phyloP scores from a whole-genome alignment of 495 filamentous ascomycete genomes.

The Copromyces sp. region DNA sequence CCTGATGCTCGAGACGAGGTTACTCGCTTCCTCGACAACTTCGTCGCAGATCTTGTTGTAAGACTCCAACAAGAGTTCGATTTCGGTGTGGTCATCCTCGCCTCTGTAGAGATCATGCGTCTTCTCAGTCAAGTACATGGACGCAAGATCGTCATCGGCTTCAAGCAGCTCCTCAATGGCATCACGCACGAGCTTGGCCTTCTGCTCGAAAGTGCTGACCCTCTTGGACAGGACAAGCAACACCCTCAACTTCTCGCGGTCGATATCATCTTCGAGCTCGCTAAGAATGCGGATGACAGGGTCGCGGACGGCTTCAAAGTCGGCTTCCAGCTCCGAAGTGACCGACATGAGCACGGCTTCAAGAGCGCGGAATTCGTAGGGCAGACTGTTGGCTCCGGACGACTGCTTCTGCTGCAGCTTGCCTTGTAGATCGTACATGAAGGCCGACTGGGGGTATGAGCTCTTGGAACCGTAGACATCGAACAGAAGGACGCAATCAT shows the following conservation, averaged over 20 bases:
- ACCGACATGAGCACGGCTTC: conserved; percentile 77
- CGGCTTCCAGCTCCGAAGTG: conserved; percentile 77
- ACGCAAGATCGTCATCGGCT: conserved; percentile 87
- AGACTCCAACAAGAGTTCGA: conserved; percentile 91
- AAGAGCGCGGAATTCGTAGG: conserved; percentile 65
- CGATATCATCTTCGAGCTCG: conserved; percentile 94
- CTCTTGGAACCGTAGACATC: conserved; percentile 93
- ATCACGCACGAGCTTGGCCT: conserved; percentile 86
- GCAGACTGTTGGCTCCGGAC: conserved; percentile 42
- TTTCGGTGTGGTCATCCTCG: conserved; percentile 88
- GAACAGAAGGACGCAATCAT: conserved; percentile 86
- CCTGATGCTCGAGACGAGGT: conserved; percentile 87
- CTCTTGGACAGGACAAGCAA: conserved; percentile 90
- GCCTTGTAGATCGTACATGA: conserved; percentile 81
- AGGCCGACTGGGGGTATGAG: conserved; percentile 88
- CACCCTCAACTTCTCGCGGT: conserved; percentile 82
- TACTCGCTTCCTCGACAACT: conserved; percentile 89
- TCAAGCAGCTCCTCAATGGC: conserved; percentile 95
- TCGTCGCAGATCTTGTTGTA: conserved; percentile 98
- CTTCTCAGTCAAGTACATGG: conserved; percentile 93
- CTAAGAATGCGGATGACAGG: conserved; percentile 80
- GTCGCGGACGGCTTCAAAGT: conserved; percentile 86
- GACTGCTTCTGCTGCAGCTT: conserved; percentile 48
- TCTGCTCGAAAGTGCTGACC: conserved; percentile 93
- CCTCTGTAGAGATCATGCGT: conserved; percentile 58